Evolutionary conservation across 1,139 yeast genomes (phyloP).

Genomic region (Candida sanyaensis): DNA sequence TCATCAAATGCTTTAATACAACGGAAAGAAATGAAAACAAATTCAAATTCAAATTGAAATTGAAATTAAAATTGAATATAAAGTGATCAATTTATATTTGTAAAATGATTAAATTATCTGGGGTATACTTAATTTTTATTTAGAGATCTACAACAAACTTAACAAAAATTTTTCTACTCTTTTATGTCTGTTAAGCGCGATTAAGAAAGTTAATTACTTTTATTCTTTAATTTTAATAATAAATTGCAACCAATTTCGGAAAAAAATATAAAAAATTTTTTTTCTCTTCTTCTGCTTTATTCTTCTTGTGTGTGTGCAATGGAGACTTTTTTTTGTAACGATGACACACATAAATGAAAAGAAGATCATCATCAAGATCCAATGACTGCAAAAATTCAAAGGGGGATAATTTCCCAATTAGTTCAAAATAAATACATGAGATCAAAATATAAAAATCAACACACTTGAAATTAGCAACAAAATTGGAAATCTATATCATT

Average conservation of each 20-base stretch:
- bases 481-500: too few relatives aligned
- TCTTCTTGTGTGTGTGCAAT: neutral
- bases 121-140: too few relatives aligned
- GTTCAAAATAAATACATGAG: neutral
- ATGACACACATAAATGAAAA: neutral
- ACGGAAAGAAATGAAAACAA: too few relatives aligned
- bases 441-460: neutral
- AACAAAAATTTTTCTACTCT: neutral
- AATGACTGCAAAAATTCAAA: neutral
- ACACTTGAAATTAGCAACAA: too few relatives aligned
- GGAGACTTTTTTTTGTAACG: neutral
- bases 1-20: too few relatives aligned
- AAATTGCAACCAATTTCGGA: neutral
- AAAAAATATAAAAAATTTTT: neutral
- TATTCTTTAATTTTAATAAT: neutral
- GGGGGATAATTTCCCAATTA: neutral
- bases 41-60: too few relatives aligned
- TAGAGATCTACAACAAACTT: too few relatives aligned
- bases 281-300: too few relatives aligned
- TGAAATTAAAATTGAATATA: too few relatives aligned
- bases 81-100: too few relatives aligned
- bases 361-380: neutral
- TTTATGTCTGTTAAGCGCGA: neutral
- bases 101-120: too few relatives aligned
- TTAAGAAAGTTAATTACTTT: neutral